Conservation (phyloP, 352 stramenopile genomes). For the Pythium folliculosum region DNA sequence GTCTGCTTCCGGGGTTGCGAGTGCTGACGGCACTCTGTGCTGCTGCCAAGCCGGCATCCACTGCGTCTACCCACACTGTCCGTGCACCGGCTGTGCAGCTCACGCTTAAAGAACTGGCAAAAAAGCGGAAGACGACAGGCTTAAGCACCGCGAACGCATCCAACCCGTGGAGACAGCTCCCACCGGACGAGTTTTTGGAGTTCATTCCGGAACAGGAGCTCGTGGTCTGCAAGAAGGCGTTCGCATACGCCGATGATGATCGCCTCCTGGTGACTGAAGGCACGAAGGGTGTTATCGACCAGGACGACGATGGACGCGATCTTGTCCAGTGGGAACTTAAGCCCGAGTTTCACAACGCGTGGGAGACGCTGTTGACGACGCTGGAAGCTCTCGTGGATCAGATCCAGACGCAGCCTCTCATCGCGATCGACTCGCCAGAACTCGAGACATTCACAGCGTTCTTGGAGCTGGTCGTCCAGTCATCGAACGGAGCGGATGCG, state of each 20-base stretch:
- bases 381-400: constrained; percentile 44
- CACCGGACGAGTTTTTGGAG: constrained; percentile 50
- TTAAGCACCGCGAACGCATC: not conserved
- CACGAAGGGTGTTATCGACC: constrained; percentile 35
- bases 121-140: constrained; percentile 22
- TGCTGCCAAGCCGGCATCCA: constrained; percentile 7
- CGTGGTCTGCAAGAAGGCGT: constrained; percentile 50
- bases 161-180: constrained; percentile 28
- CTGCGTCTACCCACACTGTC: not conserved
- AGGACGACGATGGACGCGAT: constrained; percentile 30
- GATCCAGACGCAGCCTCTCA: constrained; percentile 38
- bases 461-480: constrained; percentile 58
- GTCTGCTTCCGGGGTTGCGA: constrained; percentile 46
- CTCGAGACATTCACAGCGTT: constrained; percentile 52
- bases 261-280: constrained; percentile 46
- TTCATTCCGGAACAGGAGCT: constrained; percentile 26
- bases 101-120: constrained; percentile 53
- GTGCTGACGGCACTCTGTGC: constrained; percentile 55
- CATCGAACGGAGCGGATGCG: constrained; percentile 22
- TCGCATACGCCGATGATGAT: constrained; percentile 51
- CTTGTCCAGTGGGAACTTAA: constrained; percentile 52
- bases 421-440: constrained; percentile 36
- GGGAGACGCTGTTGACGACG: constrained; percentile 48
- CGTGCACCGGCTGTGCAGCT: constrained; percentile 35
- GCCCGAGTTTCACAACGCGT: constrained; percentile 38